Conservation (phyloP, 805 yeast genomes). For the Suhomyces vadensis region DNA sequence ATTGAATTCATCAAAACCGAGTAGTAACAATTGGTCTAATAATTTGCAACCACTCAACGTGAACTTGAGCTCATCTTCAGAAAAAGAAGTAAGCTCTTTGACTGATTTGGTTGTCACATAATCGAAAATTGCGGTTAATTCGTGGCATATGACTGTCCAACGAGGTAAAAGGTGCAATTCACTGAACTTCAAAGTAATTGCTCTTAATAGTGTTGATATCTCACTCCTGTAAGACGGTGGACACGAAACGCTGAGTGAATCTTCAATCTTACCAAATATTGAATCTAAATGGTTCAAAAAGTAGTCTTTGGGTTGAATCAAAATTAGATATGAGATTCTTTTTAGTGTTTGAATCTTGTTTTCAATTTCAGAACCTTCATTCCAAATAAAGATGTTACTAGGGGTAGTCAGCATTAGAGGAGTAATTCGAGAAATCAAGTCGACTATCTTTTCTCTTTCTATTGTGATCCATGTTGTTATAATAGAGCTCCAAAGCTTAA, state of each 20-base stretch:
- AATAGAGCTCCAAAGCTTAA: constrained; percentile 53
- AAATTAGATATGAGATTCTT: constrained; percentile 62
- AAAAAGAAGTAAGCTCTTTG: constrained; percentile 28
- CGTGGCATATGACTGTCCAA: constrained; percentile 70
- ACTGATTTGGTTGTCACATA: constrained; percentile 27
- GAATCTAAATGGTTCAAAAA: constrained; percentile 53
- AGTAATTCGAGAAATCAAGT: constrained; percentile 38
- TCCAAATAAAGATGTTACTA: constrained; percentile 70
- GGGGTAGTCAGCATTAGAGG: constrained; percentile 47
- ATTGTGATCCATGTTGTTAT: constrained; percentile 62
- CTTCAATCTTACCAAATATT: constrained; percentile 37
- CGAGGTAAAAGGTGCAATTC: constrained; percentile 63
- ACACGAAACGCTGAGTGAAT: constrained; percentile 31
- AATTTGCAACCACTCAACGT: constrained; percentile 70
- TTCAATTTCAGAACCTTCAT: constrained; percentile 61
- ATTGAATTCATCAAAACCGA: constrained; percentile 77
- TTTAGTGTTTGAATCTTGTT: constrained; percentile 54
- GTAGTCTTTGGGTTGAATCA: constrained; percentile 62
- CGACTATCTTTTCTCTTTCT: constrained; percentile 62
- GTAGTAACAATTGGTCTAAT: constrained; percentile 67
- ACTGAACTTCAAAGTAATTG: constrained; percentile 60
- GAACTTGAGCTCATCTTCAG: constrained; percentile 39
- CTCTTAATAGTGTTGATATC: constrained; percentile 61
- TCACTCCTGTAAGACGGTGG: constrained; percentile 41
- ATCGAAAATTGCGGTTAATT: constrained; percentile 54